Evolutionary conservation across 1,284 basidiomycete genomes (phyloP), one percentile per base, ranked within the genome.

Genomic region (Trichosporon inkin): DNA sequence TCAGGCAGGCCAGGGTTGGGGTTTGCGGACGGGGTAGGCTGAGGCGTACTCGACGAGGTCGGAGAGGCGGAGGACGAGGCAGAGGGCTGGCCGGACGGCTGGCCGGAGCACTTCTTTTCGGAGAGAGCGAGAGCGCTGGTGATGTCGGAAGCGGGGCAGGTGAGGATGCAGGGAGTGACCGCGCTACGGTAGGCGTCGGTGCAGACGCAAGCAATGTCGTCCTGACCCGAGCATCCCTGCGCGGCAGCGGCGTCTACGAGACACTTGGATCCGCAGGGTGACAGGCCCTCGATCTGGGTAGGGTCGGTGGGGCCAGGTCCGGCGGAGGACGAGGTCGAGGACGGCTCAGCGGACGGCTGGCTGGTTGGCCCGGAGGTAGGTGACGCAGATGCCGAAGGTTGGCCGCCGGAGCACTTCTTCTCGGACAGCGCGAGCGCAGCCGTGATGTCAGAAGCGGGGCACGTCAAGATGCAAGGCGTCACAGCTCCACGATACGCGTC

Each of bases 201-300:
- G 37, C 56, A 57, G 28, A 57, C 19, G 39, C 56, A 57, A 37
- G 49, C 19, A 10, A n/a, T 39, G 38, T 57, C 56, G 20, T 37
- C 32, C 20, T 34, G 17, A 28, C 49, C 28, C 28, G 13, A 17
- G 56, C 56, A 57, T 24, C 56, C 56, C 37, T 52, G 38, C 4
- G 16, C n/a, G 8, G 38, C 38, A 28, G 44, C 22, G 20, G 57
- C 52, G 32, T 54, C 40, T 14, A 16, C 6, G 20, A 54, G 17
- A 35, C 57, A 58, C 19, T 36, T 32, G 34, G 20, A 17, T 14
- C 39, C 57, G 22, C 52, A 54, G 6, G 34, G 8, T 1, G 51
- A 44, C 10, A 58, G 57, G 8, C 52, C 52, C 10, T 34, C 34
- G 52, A 47, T 32, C 19, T 28, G 17, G 17, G 24, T 11, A 16